Evolutionary conservation across 495 filamentous ascomycete genomes (phyloP), one percentile per base, ranked within the genome.

Genomic region (Penicillium odoratum): DNA sequence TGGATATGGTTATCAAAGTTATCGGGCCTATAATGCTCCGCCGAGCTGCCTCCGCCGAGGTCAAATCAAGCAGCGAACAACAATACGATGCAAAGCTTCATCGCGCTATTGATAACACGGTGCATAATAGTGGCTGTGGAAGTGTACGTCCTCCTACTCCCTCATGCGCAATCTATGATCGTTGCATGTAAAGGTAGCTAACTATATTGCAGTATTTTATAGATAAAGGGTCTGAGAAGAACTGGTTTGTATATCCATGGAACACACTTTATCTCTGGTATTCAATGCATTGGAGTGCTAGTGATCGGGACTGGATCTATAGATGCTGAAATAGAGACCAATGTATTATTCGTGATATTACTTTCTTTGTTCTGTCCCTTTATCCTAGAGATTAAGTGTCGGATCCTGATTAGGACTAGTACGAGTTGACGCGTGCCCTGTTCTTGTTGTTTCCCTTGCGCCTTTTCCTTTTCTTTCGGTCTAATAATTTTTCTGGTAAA

Each of bases 201-300:
- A 49, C 6, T 5, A 5, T 3, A n/a, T 34, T 21, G 9, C 47
- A 49, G 47, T 49, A 49, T 31, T 50, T 50, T 34, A 34, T 50
- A 8, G 48, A 50, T 18, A 34, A 34, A 50, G 29, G 28, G 4
- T n/a, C 29, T 9, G 30, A 50, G 3, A 50, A 34, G n/a, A 50
- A 50, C 18, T 50, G 48, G 29, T 50, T 50, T 16, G 48, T 50
- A 13, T 50, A 50, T n/a, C 48, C 48, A 0, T 34, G 48, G 29
- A 50, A 50, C 28, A 31, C 48, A 1, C 21, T 21, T 21, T 21
- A 21, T 21, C 21, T 21, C 21, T 21, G 1, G 2, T 21, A 21
- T 21, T 21, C 21, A 21, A 21, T 21, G 21, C 21, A 21, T 21
- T 21, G 21, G 21, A 21, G 1, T 21, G 21, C 21, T 21, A 21